phyloP scores from a whole-genome alignment of 768 basidiomycete species.

The Collybia nuda region DNA sequence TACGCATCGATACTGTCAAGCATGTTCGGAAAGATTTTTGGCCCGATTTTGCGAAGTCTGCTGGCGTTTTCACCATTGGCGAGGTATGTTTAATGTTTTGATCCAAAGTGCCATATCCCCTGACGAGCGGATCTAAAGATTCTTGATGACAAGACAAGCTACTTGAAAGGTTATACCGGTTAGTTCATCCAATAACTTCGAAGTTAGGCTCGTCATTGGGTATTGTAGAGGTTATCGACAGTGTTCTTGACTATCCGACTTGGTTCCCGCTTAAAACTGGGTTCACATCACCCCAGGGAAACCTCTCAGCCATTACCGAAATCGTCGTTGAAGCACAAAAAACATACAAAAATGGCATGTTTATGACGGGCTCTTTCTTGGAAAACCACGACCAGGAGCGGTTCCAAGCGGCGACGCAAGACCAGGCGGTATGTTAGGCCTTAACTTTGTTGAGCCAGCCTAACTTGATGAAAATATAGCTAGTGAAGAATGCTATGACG shows the following conservation, averaged over 20 bases:
- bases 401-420: conserved; percentile 50
- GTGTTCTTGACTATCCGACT: conserved; percentile 61
- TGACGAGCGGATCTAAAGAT: conserved; percentile 12
- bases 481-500: conserved; percentile 55
- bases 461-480: conserved; percentile 11
- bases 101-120: not conserved
- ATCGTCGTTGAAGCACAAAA: conserved; percentile 36
- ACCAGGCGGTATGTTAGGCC: conserved; percentile 35
- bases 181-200: not conserved
- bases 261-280: conserved; percentile 50
- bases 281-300: conserved; percentile 53
- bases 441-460: not conserved
- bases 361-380: conserved; percentile 60
- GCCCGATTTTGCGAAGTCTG: conserved; percentile 57
- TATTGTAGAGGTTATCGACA: conserved; percentile 46
- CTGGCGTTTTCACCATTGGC: conserved; percentile 72
- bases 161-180: conserved; percentile 41
- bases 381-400: conserved; percentile 72
- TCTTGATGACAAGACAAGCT: conserved; percentile 18
- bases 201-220: not conserved
- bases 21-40: conserved; percentile 70
- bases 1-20: conserved; percentile 64
- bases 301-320: conserved; percentile 36
- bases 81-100: conserved; percentile 43
- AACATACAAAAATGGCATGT: conserved; percentile 35